These are phyloP conservation scores for Bipolaris oryzae DNA, from an alignment of 2,329 filamentous ascomycete genomes.

Conservation along the genomic window DNA sequence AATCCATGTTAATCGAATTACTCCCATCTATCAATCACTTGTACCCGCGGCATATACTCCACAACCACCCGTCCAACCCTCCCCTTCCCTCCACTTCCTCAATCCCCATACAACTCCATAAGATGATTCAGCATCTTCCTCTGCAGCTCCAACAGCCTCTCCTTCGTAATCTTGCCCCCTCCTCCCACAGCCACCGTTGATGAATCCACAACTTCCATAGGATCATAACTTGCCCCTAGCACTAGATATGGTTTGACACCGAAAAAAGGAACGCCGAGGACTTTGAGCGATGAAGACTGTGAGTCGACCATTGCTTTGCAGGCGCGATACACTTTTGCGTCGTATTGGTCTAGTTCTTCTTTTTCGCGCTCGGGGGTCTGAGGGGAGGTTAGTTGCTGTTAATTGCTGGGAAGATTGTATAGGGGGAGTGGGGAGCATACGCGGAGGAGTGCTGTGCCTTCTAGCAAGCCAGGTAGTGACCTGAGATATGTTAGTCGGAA, in stretches of 20 bases:
- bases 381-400: slow-evolving; percentile 7
- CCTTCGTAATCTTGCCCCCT: slow-evolving; percentile 32
- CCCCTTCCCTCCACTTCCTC: neutral
- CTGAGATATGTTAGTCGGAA: slow-evolving; percentile 18
- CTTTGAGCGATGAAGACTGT: slow-evolving; percentile 62
- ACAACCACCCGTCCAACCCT: neutral
- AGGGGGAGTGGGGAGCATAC: slow-evolving; percentile 23
- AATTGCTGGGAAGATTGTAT: too few relatives aligned
- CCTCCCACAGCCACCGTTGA: slow-evolving; percentile 1
- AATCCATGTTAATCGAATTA: too few relatives aligned
- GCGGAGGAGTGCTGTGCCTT: slow-evolving; percentile 28
- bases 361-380: slow-evolving; percentile 57
- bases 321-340: slow-evolving; percentile 67
- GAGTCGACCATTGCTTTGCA: slow-evolving; percentile 64
- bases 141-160: slow-evolving; percentile 39
- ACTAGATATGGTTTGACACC: slow-evolving; percentile 35
- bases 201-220: slow-evolving; percentile 1
- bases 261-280: slow-evolving; percentile 53
- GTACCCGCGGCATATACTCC: too few relatives aligned
- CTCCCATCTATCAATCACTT: too few relatives aligned
- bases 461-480: slow-evolving; percentile 37
- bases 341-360: slow-evolving; percentile 63
- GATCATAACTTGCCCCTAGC: slow-evolving; percentile 27
- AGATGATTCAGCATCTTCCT: slow-evolving; percentile 47
- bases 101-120: slow-evolving; percentile 39